Evolutionary conservation across 768 basidiomycete genomes (phyloP).

Genomic region (Mycena metata): DNA sequence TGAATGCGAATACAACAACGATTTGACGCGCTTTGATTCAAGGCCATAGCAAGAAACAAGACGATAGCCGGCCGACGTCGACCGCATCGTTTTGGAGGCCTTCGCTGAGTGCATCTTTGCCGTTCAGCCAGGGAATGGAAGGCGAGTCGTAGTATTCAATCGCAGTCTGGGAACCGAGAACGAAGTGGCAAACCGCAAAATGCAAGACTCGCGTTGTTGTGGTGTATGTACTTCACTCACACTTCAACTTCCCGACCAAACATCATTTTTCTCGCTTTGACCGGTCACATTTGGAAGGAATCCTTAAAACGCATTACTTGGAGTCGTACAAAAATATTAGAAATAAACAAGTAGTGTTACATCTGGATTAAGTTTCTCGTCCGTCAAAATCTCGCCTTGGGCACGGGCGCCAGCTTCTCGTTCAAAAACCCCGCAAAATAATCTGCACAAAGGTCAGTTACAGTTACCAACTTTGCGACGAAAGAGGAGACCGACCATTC

Average conservation of each 20-base stretch:
- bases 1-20: slow-evolving; percentile 3
- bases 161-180: no score
- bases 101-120: no score
- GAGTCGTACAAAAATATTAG: slow-evolving; percentile 8
- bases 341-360: not conserved
- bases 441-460: slow-evolving; percentile 15
- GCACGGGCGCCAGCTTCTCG: not conserved
- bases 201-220: not conserved
- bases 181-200: no score
- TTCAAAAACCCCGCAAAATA: slow-evolving; percentile 39
- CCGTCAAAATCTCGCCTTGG: slow-evolving; percentile 15
- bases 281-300: not conserved
- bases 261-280: slow-evolving; percentile 21
- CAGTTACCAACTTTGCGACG: no score
- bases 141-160: no score
- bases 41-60: no score
- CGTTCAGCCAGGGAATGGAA: no score
- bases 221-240: not conserved
- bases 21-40: slow-evolving; percentile 14
- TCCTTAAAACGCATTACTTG: not conserved
- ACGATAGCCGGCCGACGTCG: no score
- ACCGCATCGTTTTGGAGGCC: no score
- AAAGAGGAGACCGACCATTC: slow-evolving; percentile 23
- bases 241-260: not conserved
- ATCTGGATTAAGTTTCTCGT: not conserved